Base-by-base conservation (phyloP, 352 stramenopile genomes). In the Lagenidium giganteum region DNA sequence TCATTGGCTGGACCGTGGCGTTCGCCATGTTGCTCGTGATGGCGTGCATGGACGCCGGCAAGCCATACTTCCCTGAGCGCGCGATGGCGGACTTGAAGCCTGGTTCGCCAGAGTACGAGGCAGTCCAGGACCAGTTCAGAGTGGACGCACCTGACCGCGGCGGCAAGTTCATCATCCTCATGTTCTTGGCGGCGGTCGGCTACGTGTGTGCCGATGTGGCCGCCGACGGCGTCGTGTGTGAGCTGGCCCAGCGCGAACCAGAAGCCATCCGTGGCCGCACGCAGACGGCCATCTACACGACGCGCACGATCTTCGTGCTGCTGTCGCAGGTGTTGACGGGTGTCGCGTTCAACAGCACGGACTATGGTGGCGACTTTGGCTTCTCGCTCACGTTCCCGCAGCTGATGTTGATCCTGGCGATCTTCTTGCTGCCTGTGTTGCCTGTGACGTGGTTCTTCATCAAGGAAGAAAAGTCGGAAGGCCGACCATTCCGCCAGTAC, bases 161-260 rank as follows among this genome's bases (percentile, higher is more conserved):
- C n/a, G n/a, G n/a, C 39, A 75, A 72, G 47, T 76, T 70, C 26
- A 47, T 78, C n/a, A 56, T 82, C 29, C 56, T 82, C 46, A 75
- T 77, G 66, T 69, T 74, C 45, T 42, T 82, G 22, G 65, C 67
- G 8, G 58, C 66, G 2, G 55, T 76, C 39, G 70, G 67, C 1
- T 83, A 80, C 50, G 34, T 83, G 32, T 61, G 66, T 12, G 54
- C 68, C 0, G 71, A 75, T 17, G 67, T 76, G 29, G 70, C 58
- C 21, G 61, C 70, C 7, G 70, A 81, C 37, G 70, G 52, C 51
- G 57, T 78, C 12, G 66, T 83, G 8, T 64, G 78, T 17, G 66
- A 83, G 25, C 54, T 79, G 3, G 70, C 70, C 4, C 70, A 83
- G 35, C 65, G 70, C 8, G 70, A 83, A 27, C 67, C 67, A 3